A percentile compares a stretch with the other conserved stretches of the same genome.
Evolutionary conservation across 192 early-diverging fungal genomes (phyloP).

Genomic region (Paraglomus brasilianum): DNA sequence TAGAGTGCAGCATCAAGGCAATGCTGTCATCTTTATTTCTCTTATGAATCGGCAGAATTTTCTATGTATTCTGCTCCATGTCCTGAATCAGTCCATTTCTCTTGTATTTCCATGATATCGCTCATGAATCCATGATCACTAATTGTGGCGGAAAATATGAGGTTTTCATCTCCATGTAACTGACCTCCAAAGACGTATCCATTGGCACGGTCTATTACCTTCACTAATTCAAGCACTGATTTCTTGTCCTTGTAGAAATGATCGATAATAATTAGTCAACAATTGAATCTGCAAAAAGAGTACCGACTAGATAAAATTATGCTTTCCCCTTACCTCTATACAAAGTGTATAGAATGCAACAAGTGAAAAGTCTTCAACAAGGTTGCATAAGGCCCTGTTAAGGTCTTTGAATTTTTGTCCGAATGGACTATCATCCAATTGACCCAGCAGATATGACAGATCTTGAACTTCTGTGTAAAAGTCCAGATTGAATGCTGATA

Average conservation of each 20-base stretch:
- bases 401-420: conserved; percentile 64
- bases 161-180: conserved; percentile 71
- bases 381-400: conserved; percentile 81
- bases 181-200: conserved; percentile 88
- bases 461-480: conserved; percentile 96
- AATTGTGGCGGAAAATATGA: conserved; percentile 63
- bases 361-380: conserved; percentile 89
- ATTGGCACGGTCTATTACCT: conserved; percentile 86
- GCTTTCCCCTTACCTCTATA: conserved; percentile 35
- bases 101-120: conserved; percentile 49
- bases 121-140: conserved; percentile 35
- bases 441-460: conserved; percentile 75
- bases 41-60: no score
- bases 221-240: conserved; percentile 72
- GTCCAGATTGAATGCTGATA: conserved; percentile 80
- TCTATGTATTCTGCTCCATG: no score
- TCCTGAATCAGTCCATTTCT: conserved; percentile 41
- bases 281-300: no score
- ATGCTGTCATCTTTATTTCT: no score
- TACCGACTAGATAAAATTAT: neutral
- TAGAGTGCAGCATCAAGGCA: no score
- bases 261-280: no score
- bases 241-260: conserved; percentile 70
- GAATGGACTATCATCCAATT: conserved; percentile 73
- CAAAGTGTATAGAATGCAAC: conserved; percentile 91